Evolutionary conservation across 2,329 filamentous ascomycete genomes (phyloP), one percentile per base, ranked within the genome.

Genomic region (Xylaria sp.): DNA sequence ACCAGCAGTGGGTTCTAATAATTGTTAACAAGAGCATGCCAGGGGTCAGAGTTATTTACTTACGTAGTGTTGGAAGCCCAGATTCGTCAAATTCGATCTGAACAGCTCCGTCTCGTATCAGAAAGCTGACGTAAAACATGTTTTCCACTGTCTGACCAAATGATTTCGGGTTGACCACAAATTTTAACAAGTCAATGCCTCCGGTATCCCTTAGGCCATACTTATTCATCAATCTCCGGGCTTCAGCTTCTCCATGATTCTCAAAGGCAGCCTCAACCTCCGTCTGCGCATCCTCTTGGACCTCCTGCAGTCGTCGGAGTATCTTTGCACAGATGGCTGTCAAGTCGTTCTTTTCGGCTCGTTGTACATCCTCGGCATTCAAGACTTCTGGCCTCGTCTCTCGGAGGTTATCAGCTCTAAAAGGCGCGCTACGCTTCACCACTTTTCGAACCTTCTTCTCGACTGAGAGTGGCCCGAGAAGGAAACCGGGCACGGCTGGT

Each of bases 121-220:
- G 83, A 77, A 99, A 99, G 78, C 93, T 97, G 74, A 97, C 89
- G 79, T 98, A 98, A 80, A 99, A 99, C 75, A 99, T 85, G 76
- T 99, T 99, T 79, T 99, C 96, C 7, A 99, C 90, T 0, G 94
- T 97, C 80, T 99, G 96, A 0, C 93, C 93, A 76, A 98, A 99
- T 0, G 94, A 97, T 48, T 84, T 84, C 0, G 96, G 96, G 75
- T 99, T 97, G 72, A 98, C 88, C 50, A 94, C 93, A 74, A 98
- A 98, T 62, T 92, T 90, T 79, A 98, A 91, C 13, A 98, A 82
- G 59, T 92, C 89, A 3, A 97, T 88, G 18, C 93, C 92, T 1
- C 90, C 90, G 1, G 90, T 89, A 20, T 86, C 84, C 13, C 89
- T 87, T 15, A 97, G 83, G 2, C 90, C 88, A 75, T 92, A 82